These are phyloP conservation scores for Leccinum ochraceum DNA, from an alignment of 768 basidiomycete genomes.

Conservation along the genomic window DNA sequence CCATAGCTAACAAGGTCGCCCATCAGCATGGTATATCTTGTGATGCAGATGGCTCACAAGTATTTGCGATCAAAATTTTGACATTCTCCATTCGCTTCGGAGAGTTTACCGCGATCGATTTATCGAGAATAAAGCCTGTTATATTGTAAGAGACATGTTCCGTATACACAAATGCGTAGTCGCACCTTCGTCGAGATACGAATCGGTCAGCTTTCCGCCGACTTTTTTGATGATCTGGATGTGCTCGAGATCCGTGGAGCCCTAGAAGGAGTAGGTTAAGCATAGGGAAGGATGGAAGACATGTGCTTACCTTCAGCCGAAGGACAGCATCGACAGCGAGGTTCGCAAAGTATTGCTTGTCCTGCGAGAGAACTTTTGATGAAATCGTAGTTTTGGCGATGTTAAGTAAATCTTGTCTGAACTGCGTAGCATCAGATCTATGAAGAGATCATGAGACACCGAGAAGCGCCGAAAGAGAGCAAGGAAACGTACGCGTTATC, in stretches of 20 bases:
- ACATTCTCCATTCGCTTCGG: constrained; percentile 94
- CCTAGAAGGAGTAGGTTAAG: constrained; percentile 47
- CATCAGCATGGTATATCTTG: not conserved
- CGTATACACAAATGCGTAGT: constrained; percentile 5
- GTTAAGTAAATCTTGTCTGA: constrained; percentile 91
- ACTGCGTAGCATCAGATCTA: constrained; percentile 69
- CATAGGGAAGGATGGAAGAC: not conserved
- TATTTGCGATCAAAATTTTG: constrained; percentile 96
- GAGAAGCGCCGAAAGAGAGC: not conserved
- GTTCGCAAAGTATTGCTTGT: constrained; percentile 98
- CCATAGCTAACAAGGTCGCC: constrained; percentile 71
- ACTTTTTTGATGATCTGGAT: constrained; percentile 99
- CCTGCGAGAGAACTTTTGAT: constrained; percentile 94
- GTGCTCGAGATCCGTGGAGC: constrained; percentile 95
- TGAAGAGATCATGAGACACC: not conserved
- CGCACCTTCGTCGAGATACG: constrained; percentile 93
- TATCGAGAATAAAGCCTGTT: constrained; percentile 95
- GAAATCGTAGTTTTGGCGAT: constrained; percentile 96
- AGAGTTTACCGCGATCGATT: constrained; percentile 90
- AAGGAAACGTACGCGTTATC: constrained; percentile 72
- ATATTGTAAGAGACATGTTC: not conserved
- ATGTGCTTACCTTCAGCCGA: constrained; percentile 68
- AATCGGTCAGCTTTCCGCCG: constrained; percentile 98
- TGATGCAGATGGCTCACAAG: constrained; percentile 58
- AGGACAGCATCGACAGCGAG: constrained; percentile 97